Evolutionary conservation across 306 rosid genomes (phyloP).

Genomic region (Cucurbita maxima): DNA sequence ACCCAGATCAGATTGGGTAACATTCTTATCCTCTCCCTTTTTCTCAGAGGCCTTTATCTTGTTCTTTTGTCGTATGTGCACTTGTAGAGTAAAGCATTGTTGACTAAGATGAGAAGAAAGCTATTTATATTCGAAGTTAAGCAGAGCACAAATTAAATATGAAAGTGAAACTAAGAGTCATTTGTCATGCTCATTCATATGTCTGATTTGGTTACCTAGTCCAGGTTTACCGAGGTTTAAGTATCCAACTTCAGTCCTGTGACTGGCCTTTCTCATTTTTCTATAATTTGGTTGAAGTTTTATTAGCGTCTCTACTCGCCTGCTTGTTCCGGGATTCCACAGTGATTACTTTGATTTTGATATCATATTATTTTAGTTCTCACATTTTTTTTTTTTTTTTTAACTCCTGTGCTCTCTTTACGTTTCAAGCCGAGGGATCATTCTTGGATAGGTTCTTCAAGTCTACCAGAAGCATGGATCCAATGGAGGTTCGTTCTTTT

Average conservation of each 20-base stretch:
- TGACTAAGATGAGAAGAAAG: not conserved
- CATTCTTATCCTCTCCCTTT: not conserved
- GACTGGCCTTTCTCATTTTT: not conserved
- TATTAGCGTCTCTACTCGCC: not conserved
- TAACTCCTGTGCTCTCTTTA: slow-evolving; percentile 8
- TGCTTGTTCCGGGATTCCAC: not conserved
- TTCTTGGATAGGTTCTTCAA: slow-evolving; percentile 72
- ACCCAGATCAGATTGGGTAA: not conserved
- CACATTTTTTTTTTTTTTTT: not conserved
- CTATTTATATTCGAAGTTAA: not conserved
- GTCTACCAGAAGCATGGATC: slow-evolving; percentile 64
- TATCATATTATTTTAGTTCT: not conserved
- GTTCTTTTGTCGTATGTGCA: not conserved
- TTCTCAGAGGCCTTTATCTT: not conserved
- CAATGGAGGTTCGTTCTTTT: slow-evolving; percentile 61
- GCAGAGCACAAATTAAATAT: not conserved
- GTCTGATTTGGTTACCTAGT: not conserved
- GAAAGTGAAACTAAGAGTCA: not conserved
- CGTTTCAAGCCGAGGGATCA: slow-evolving; percentile 55
- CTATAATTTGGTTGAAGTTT: not conserved
- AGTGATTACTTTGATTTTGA: not conserved
- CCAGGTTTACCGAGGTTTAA: not conserved
- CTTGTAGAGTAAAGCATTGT: not conserved
- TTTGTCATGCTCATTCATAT: not conserved
- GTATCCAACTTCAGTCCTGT: not conserved